These are phyloP conservation scores for Poronia punctata DNA, from an alignment of 495 filamentous ascomycete species.

Conservation along the genomic window DNA sequence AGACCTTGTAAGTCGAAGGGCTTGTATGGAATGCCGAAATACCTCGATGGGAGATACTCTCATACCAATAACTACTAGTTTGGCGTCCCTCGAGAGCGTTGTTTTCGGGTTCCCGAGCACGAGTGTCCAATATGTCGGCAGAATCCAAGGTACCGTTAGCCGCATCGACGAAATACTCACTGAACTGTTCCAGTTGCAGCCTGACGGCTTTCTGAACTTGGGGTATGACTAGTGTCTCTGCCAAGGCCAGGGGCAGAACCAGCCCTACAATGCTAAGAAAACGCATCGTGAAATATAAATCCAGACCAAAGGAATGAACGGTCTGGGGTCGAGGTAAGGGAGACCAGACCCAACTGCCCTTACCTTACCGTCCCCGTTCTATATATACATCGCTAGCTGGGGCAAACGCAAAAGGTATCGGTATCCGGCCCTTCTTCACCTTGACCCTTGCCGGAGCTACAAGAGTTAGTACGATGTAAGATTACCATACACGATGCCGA, in stretches of 20 bases:
- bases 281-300: constrained; percentile 10
- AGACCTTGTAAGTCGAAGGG: constrained; percentile 40
- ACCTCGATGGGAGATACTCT: constrained; percentile 41
- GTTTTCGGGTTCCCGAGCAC: neutral
- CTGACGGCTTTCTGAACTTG: constrained; percentile 16
- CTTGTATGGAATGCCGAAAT: constrained; percentile 36
- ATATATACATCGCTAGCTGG: too few species aligned
- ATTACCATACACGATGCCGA: too few species aligned
- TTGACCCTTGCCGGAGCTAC: too few species aligned
- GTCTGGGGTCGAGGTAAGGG: too few species aligned
- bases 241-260: constrained; percentile 10
- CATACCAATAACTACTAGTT: constrained; percentile 34
- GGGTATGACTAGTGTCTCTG: constrained; percentile 16
- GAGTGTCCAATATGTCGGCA: neutral
- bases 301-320: neutral
- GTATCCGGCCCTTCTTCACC: too few species aligned
- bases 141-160: constrained; percentile 6
- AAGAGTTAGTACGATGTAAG: too few species aligned
- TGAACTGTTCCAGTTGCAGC: constrained; percentile 17
- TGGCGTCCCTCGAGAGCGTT: constrained; percentile 13
- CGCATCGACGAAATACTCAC: constrained; percentile 9
- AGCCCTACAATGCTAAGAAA: constrained; percentile 8
- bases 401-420: too few species aligned
- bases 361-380: too few species aligned
- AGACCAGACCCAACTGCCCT: neutral